These are phyloP conservation scores for Hypoxylon intermedium DNA, from an alignment of 495 filamentous ascomycete species.

Conservation along the genomic window DNA sequence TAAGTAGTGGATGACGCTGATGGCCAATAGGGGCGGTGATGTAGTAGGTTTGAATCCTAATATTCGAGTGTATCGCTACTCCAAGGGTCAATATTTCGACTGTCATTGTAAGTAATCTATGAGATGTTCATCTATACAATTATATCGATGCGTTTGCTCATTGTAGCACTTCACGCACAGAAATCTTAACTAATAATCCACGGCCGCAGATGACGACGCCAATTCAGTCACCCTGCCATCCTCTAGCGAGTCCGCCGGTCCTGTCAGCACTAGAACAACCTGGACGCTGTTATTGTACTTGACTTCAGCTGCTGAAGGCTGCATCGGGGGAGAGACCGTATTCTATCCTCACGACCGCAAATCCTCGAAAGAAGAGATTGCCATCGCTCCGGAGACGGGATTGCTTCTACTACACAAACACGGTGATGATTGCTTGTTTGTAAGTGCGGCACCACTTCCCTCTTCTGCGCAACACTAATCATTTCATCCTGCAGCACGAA, in stretches of 20 bases:
- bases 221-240: constrained; percentile 33
- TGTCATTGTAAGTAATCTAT: constrained; percentile 73
- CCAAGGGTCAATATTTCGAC: constrained; percentile 85
- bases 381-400: constrained; percentile 76
- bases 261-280: constrained; percentile 78
- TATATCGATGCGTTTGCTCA: too few species aligned
- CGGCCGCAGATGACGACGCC: constrained; percentile 37
- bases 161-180: background rate
- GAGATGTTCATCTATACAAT: constrained; percentile 3
- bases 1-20: constrained; percentile 12
- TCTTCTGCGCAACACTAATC: background rate
- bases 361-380: constrained; percentile 65
- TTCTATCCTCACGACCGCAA: constrained; percentile 81
- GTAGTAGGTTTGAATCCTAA: constrained; percentile 87
- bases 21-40: constrained; percentile 74
- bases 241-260: constrained; percentile 81
- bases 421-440: constrained; percentile 83
- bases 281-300: constrained; percentile 94
- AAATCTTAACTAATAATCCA: constrained; percentile 23
- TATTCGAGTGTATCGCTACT: constrained; percentile 91
- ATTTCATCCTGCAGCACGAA: constrained; percentile 71
- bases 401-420: constrained; percentile 88
- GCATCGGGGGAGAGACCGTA: constrained; percentile 84
- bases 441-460: constrained; percentile 30
- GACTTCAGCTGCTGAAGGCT: constrained; percentile 69